Percentiles rank a stretch among this genome's conserved stretches.
phyloP scores from a whole-genome alignment of 805 yeast species.

The Blastobotrys americana region DNA sequence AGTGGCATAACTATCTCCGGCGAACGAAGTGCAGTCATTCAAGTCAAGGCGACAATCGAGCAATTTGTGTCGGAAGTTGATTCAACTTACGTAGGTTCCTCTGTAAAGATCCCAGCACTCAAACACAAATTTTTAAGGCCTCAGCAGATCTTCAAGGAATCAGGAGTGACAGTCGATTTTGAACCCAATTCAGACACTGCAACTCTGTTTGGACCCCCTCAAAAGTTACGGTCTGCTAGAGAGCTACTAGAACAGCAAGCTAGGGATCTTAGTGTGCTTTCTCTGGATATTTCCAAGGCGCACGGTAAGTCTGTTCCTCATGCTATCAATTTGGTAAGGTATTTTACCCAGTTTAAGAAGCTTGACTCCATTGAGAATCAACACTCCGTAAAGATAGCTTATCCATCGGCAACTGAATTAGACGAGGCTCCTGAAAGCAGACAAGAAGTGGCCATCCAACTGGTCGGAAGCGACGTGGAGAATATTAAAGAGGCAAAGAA shows the following conservation, averaged over 20 bases:
- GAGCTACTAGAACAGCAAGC: conserved; percentile 54
- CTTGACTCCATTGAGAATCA: conserved; percentile 36
- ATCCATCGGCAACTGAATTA: conserved; percentile 35
- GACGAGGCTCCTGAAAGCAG: conserved; percentile 19
- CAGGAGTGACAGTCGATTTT: conserved; percentile 31
- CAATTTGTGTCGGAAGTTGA: conserved; percentile 39
- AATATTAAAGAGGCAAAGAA: conserved; percentile 59
- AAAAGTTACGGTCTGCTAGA: conserved; percentile 54
- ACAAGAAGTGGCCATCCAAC: conserved; percentile 51
- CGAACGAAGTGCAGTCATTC: conserved; percentile 56
- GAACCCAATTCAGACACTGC: conserved; percentile 13
- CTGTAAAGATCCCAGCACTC: conserved; percentile 55
- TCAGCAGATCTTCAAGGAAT: conserved; percentile 22
- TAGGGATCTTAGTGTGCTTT: conserved; percentile 51
- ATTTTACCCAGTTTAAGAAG: conserved; percentile 36
- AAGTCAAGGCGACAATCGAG: conserved; percentile 47
- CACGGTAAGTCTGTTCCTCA: conserved; percentile 75
- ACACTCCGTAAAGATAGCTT: conserved; percentile 38
- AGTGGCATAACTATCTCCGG: conserved; percentile 56
- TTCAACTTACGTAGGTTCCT: conserved; percentile 42
- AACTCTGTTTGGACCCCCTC: conserved; percentile 55
- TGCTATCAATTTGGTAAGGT: conserved; percentile 67
- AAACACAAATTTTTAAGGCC: conserved; percentile 58
- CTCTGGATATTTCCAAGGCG: conserved; percentile 79
- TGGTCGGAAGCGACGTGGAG: conserved; percentile 46